Conservation (phyloP, 1,284 basidiomycete species). For the Pascua guehoae region DNA sequence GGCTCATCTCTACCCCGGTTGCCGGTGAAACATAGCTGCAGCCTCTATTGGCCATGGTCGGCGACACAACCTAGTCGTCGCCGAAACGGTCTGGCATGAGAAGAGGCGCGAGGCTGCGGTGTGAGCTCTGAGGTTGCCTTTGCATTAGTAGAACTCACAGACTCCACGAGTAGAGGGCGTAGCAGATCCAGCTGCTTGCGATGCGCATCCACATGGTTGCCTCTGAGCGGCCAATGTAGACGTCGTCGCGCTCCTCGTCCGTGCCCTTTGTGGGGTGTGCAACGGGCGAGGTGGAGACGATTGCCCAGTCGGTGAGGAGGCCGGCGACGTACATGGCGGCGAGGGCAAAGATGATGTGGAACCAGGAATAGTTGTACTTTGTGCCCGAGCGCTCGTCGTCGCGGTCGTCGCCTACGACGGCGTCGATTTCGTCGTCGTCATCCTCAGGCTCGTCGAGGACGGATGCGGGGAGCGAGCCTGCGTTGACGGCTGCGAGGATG, state of each 20-base stretch:
- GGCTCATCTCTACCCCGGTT: too few relatives aligned
- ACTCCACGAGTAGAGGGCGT: conserved; percentile 85
- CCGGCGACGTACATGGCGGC: conserved; percentile 98
- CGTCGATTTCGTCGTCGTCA: conserved; percentile 70
- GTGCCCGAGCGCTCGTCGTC: conserved; percentile 96
- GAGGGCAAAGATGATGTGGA: conserved; percentile 95
- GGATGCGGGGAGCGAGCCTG: conserved; percentile 91
- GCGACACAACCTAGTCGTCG: conserved; percentile 20
- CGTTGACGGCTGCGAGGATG: conserved; percentile 89
- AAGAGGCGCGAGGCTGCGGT: conserved; percentile 66
- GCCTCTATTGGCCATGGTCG: too few relatives aligned
- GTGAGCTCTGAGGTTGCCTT: conserved; percentile 19
- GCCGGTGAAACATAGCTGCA: too few relatives aligned
- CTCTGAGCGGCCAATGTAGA: conserved; percentile 91
- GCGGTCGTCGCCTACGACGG: conserved; percentile 63
- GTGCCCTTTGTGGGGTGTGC: conserved; percentile 27
- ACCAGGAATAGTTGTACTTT: conserved; percentile 98
- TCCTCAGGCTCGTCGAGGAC: conserved; percentile 75
- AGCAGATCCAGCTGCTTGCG: conserved; percentile 91
- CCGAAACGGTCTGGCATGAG: conserved; percentile 67
- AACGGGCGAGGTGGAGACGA: conserved; percentile 41
- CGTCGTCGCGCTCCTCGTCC: conserved; percentile 54
- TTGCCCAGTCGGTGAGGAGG: conserved; percentile 94
- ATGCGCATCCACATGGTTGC: conserved; percentile 99
- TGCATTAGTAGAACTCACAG: conserved; percentile 42